These are phyloP conservation scores for Boechera retrofracta DNA, from an alignment of 345 rosid species.

Conservation along the genomic window DNA sequence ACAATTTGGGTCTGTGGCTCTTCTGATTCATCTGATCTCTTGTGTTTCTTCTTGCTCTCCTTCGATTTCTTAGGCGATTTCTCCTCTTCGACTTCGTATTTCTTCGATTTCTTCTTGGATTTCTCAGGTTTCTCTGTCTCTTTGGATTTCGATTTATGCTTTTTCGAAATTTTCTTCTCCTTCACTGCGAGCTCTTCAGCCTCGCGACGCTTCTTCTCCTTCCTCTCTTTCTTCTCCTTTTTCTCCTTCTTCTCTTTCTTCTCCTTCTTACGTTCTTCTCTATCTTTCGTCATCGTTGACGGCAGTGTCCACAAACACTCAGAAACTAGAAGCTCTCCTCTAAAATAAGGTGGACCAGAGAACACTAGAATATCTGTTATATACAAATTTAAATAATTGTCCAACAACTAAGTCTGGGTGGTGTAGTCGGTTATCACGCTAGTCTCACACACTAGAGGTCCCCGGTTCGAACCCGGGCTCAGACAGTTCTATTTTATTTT, in stretches of 20 bases:
- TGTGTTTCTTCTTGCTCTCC: constrained; percentile 41
- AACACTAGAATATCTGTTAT: background rate
- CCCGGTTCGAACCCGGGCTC: constrained; percentile 77
- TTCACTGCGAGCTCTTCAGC: constrained; percentile 36
- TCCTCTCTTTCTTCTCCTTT: constrained; percentile 29
- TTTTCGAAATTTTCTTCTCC: constrained; percentile 44
- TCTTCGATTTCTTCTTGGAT: constrained; percentile 38
- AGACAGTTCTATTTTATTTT: constrained; percentile 37
- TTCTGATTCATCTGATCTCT: constrained; percentile 35
- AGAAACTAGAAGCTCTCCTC: background rate
- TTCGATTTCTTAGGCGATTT: constrained; percentile 33
- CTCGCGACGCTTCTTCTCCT: constrained; percentile 35
- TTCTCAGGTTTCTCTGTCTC: constrained; percentile 33
- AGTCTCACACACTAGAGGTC: constrained; percentile 91
- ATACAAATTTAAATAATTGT: fast-evolving
- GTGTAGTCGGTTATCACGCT: constrained; percentile 64
- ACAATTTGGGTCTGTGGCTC: constrained; percentile 28
- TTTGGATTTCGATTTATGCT: constrained; percentile 40
- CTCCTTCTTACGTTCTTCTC: constrained; percentile 32
- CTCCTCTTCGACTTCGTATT: constrained; percentile 24
- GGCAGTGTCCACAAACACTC: constrained; percentile 16
- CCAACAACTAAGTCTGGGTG: constrained; percentile 37
- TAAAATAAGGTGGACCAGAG: constrained; percentile 12
- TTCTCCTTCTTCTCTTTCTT: constrained; percentile 36
- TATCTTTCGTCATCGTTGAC: constrained; percentile 48